Base-by-base conservation (phyloP, 768 basidiomycete species). In the Leccinum subtestaceum region DNA sequence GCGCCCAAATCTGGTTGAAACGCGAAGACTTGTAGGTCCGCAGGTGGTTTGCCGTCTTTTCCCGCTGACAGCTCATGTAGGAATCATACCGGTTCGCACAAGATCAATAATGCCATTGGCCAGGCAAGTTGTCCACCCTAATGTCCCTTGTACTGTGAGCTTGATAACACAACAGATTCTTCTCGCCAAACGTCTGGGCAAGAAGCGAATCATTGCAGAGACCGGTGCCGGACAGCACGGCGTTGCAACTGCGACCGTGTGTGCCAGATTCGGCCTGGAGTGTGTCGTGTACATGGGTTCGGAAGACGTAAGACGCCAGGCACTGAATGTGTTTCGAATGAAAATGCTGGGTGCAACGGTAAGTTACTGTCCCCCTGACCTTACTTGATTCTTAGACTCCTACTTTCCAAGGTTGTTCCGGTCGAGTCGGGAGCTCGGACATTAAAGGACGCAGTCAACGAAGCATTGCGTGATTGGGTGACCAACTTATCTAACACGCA, bases 141-240 rank as follows among this genome's bases (percentile, higher is more conserved):
- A n/a, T 25, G 15, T 43, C n/a, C 32, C 15, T 43, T 49, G n/a
- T 19, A 12, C n/a, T 34, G 34, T 13, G 10, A 48, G 23, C 40
- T 36, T 61, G 15, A 56, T 25, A 36, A 29, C 19, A 25, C 36
- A n/a, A 50, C 25, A 96, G 90, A 95, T 98, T 61, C 80, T 99
- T 17, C 84, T 99, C 27, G 97, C 97, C n/a, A 83, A 84, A 49
- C 85, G 97, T 48, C 77, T 98, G 59, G 97, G 97, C 19, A 99
- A 99, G 78, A 97, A 81, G 40, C 85, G 95, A 55, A 98, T 99
- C 68, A 98, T 98, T 64, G 97, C 97, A 32, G 97, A 99, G 79
- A 98, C 97, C 1, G 97, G 97, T 61, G 97, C 97, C 1, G 97
- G 97, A 15, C 97, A 98, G 72, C 97, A 99, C 72, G 97, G 97